Evolutionary conservation across 2,329 filamentous ascomycete genomes (phyloP), one percentile per base, ranked within the genome.

Genomic region (Pseudodiploospora longispora): DNA sequence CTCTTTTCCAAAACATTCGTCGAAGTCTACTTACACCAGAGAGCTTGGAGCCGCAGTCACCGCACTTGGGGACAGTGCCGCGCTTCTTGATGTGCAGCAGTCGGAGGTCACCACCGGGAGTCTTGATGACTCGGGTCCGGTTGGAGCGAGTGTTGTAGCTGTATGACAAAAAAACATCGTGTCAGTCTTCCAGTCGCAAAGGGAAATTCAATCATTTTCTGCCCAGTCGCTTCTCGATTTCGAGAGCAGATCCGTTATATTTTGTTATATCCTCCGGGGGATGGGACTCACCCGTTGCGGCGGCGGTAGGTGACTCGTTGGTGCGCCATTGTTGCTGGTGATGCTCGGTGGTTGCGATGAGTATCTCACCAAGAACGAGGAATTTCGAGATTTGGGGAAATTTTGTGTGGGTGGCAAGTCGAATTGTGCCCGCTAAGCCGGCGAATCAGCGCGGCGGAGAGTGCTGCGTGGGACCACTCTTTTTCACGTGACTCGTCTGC

Each of bases 71-170:
- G 56, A 90, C 86, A 69, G 89, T 95, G 62, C 90, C 93, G 71
- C 84, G 87, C 88, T 98, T 98, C 87, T 97, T 97, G 80, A 96
- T 90, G 85, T 98, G 91, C 63, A 97, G 86, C 69, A 95, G 84
- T 71, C 93, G 84, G 66, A 95, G 83, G 71, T 91, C 82, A 70
- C 93, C 93, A 71, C 93, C 94, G 59, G 94, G 93, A 59, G 93
- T 98, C 82, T 93, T 93, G 74, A 95, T 72, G 65, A 94, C 80
- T 69, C 93, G 86, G 70, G 93, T 91, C 75, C 89, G 88, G 86
- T 98, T 96, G 71, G 87, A 95, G 70, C 78, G 78, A 71, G 91
- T 97, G 84, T 97, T 97, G 87, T 97, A 98, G 69, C 87, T 93
- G 65, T 47, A 19, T 19, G 19, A 19, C 19, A 19, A 47, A 47